Evolutionary conservation across 345 rosid genomes (phyloP).

Genomic region (Noccaea caerulescens): DNA sequence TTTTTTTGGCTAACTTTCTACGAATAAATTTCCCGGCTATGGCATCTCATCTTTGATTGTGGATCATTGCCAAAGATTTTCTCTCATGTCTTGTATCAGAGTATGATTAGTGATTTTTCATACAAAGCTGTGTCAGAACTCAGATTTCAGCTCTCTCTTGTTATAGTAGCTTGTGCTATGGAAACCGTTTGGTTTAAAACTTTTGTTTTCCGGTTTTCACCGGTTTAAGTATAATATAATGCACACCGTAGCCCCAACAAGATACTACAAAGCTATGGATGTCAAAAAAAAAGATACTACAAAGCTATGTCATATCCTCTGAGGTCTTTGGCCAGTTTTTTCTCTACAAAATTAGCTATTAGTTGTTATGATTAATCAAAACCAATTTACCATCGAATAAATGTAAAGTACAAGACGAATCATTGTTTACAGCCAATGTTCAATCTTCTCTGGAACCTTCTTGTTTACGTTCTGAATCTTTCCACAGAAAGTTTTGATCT

Average conservation of each 20-base stretch:
- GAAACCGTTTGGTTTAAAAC: conserved; percentile 9
- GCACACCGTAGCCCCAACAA: background rate
- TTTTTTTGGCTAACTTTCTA: conserved; percentile 21
- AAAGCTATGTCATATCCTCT: background rate
- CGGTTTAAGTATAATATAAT: conserved; percentile 9
- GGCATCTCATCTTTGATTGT: background rate
- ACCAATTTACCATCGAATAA: background rate
- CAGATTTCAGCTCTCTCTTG: too few relatives aligned
- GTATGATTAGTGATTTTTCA: conserved; percentile 28
- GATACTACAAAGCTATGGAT: background rate
- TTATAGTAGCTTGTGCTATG: background rate
- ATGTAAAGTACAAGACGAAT: background rate
- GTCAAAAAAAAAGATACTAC: background rate
- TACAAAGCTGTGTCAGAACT: conserved; percentile 8
- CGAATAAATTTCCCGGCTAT: conserved; percentile 22
- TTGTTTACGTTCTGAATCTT: conserved; percentile 13
- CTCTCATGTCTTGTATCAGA: conserved; percentile 22
- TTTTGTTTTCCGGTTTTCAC: conserved; percentile 2
- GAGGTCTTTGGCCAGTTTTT: conserved; percentile 22
- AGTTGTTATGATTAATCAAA: conserved; percentile 7
- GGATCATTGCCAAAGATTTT: background rate
- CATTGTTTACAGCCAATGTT: too few relatives aligned
- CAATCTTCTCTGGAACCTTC: background rate
- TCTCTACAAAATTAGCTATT: conserved; percentile 16
- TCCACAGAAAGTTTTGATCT: background rate